Conservation (phyloP, 108 stramenopile genomes). For the Skeletonema marinoi region DNA sequence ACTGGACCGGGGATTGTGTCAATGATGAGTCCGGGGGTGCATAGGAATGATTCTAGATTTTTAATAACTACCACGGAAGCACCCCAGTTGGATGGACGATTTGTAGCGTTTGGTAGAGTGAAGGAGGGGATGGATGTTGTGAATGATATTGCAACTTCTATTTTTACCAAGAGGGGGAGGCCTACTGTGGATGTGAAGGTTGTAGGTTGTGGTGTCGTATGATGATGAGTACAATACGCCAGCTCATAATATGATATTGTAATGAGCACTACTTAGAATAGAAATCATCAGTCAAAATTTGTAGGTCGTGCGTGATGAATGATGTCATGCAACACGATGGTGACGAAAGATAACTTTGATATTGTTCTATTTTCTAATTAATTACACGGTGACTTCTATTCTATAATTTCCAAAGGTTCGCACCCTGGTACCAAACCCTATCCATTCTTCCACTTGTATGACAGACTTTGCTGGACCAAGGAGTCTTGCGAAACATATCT, state of each 20-base stretch:
- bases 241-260: too few relatives aligned
- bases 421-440: slow-evolving; percentile 35
- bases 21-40: slow-evolving; percentile 75
- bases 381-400: background rate
- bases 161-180: slow-evolving; percentile 73
- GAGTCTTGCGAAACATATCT: slow-evolving; percentile 47
- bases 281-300: too few relatives aligned
- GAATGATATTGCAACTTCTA: slow-evolving; percentile 55
- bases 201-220: slow-evolving; percentile 57
- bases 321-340: too few relatives aligned
- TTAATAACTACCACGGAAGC: slow-evolving; percentile 60
- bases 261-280: too few relatives aligned
- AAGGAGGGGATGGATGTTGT: slow-evolving; percentile 70
- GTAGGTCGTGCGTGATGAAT: too few relatives aligned
- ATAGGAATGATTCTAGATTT: slow-evolving; percentile 82
- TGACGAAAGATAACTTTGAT: too few relatives aligned
- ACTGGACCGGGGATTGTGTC: slow-evolving; percentile 63
- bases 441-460: slow-evolving; percentile 25
- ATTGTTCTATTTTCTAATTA: background rate
- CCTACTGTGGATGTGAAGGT: slow-evolving; percentile 68
- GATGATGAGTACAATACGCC: background rate
- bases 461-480: slow-evolving; percentile 46
- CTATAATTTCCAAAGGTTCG: slow-evolving; percentile 33
- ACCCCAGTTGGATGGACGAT: slow-evolving; percentile 86
- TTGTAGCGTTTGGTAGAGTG: slow-evolving; percentile 82